Base-by-base conservation (phyloP, 352 stramenopile genomes). In the Lagenidium giganteum region DNA sequence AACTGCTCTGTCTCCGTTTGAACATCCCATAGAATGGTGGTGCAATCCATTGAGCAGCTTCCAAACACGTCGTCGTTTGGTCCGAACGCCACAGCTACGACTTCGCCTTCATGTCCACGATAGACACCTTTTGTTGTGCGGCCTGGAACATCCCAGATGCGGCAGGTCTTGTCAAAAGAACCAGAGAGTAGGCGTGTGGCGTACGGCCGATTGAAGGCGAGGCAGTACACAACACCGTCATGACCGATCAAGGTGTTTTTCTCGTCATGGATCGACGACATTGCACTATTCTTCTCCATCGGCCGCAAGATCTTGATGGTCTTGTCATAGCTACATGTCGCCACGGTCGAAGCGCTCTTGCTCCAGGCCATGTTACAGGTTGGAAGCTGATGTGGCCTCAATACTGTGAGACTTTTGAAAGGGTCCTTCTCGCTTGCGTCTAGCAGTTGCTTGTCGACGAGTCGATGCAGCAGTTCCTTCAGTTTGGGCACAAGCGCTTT, bases 121-220 rank as follows among this genome's bases (percentile, higher is more conserved):
- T 80, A 86, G 4, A 83, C 51, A 8, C 71, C 75, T 50, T 58
- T 61, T 14, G 34, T 29, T 0, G 35, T 32, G 13, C 58, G 54
- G 5, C 37, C 64, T 8, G 60, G 23, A 11, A 79, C 56, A 46
- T 89, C 63, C 76, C 79, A 91, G 28, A 91, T 38, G 3, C 79
- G 66, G 33, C 75, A 88, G 4, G 73, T 86, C 56, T 84, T 87
- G 58, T 91, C 79, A 36, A 88, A 91, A 16, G 79, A 88, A 3
- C 79, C 79, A 0, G 75, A 87, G 13, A 87, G 48, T 22, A 87
- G 51, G 23, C 59, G 64, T 4, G 57, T 69, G 5, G 70, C 57
- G 23, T 73, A 65, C 4, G 74, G 71, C 4, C 42, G 64, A 39
- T 83, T 79, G 47, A 91, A 85, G 2, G 73, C 52, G 35, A 87